Evolutionary conservation across 2,329 filamentous ascomycete species (phyloP).

Genomic region (Stagonosporopsis rhizophila): DNA sequence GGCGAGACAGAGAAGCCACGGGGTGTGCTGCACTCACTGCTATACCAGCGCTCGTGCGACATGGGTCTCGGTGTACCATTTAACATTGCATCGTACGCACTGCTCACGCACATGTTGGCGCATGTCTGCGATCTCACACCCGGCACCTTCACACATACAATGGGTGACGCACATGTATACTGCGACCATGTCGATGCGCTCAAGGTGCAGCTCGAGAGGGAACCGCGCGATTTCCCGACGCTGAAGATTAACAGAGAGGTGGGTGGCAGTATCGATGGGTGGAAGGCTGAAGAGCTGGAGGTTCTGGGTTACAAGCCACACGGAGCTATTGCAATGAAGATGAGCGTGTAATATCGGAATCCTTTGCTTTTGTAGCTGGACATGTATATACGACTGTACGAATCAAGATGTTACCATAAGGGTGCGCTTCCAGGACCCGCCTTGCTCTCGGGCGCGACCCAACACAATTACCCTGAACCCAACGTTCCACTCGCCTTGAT

Average conservation of each 20-base stretch:
- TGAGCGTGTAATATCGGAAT: slow-evolving; percentile 74
- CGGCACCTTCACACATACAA: slow-evolving; percentile 88
- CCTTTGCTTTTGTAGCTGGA: background rate
- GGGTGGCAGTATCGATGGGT: slow-evolving; percentile 83
- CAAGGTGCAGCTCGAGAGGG: slow-evolving; percentile 77
- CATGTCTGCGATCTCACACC: slow-evolving; percentile 84
- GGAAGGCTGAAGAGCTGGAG: slow-evolving; percentile 86
- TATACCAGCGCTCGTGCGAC: slow-evolving; percentile 95
- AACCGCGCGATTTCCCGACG: slow-evolving; percentile 81
- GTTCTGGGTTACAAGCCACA: slow-evolving; percentile 90
- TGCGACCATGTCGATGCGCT: slow-evolving; percentile 90
- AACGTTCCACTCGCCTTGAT: background rate
- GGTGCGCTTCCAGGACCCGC: background rate
- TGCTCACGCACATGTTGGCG: slow-evolving; percentile 94
- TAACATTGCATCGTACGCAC: slow-evolving; percentile 94
- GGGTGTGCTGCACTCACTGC: slow-evolving; percentile 81
- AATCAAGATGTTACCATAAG: background rate
- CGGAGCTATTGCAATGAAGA: slow-evolving; percentile 95
- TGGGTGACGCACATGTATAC: slow-evolving; percentile 99
- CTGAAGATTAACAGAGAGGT: slow-evolving; percentile 74
- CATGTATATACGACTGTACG: slow-evolving; percentile 14
- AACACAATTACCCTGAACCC: background rate
- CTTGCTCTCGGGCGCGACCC: background rate
- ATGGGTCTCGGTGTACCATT: slow-evolving; percentile 98
- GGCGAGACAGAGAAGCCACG: slow-evolving; percentile 51